Evolutionary conservation across 306 rosid genomes (phyloP).

Genomic region (Ormosia emarginata): DNA sequence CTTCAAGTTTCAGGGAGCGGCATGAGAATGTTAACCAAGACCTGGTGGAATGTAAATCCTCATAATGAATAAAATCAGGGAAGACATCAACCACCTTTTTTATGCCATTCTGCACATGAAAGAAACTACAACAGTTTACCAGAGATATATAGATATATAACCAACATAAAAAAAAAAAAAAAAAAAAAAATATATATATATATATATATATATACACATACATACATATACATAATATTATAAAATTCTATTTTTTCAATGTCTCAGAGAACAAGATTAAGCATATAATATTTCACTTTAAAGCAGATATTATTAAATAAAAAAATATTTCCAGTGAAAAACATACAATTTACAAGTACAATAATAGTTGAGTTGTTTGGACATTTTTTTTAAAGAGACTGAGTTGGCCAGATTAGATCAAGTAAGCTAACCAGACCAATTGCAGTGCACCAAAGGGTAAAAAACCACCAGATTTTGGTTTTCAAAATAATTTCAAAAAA

Average conservation of each 20-base stretch:
- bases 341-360: neutral
- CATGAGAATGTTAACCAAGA: slow-evolving; percentile 51
- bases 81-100: slow-evolving; percentile 35
- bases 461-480: neutral
- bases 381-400: neutral
- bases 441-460: neutral
- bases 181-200: no score
- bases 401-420: slow-evolving; percentile 2
- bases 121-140: neutral
- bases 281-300: neutral
- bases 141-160: neutral
- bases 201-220: no score
- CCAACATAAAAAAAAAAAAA: neutral
- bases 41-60: slow-evolving; percentile 31
- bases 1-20: slow-evolving; percentile 45
- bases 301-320: neutral
- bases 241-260: neutral
- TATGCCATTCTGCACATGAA: slow-evolving; percentile 42
- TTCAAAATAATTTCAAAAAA: neutral
- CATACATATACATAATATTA: neutral
- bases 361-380: neutral
- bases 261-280: neutral
- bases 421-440: slow-evolving; percentile 7
- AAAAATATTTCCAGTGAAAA: slow-evolving; percentile 2
- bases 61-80: slow-evolving; percentile 51